phyloP scores from a whole-genome alignment of 1,284 basidiomycete genomes.

The Moesziomyces antarcticus region DNA sequence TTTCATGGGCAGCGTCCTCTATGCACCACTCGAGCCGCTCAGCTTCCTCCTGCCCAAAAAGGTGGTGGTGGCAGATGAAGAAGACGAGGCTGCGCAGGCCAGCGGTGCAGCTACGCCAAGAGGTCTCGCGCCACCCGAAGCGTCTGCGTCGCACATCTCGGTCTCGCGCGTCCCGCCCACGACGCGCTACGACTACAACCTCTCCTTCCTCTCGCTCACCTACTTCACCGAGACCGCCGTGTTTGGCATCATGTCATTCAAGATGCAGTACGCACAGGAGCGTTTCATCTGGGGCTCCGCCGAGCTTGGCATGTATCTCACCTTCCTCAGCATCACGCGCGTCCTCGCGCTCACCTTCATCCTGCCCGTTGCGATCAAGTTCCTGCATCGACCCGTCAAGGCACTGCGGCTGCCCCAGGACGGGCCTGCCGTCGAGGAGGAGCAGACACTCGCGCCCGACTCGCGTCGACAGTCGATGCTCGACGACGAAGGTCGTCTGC shows the following conservation, averaged over 20 bases:
- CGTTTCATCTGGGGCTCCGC: slow-evolving; percentile 61
- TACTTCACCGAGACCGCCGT: slow-evolving; percentile 59
- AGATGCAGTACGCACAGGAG: slow-evolving; percentile 62
- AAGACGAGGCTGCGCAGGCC: slow-evolving; percentile 13
- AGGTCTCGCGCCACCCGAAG: slow-evolving; percentile 29
- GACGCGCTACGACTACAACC: slow-evolving; percentile 56
- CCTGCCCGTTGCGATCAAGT: slow-evolving; percentile 60
- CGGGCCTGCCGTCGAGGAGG: slow-evolving; percentile 30
- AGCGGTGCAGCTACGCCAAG: slow-evolving; percentile 15
- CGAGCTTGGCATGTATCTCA: slow-evolving; percentile 61
- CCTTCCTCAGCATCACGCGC: slow-evolving; percentile 53
- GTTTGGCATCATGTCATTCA: slow-evolving; percentile 61
- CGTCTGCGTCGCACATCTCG: slow-evolving; percentile 57
- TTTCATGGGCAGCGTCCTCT: slow-evolving; percentile 42
- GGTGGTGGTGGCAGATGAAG: slow-evolving; percentile 22
- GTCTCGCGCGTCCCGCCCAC: slow-evolving; percentile 45
- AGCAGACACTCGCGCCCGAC: slow-evolving; percentile 26
- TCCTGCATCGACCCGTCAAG: slow-evolving; percentile 56
- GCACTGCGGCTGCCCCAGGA: slow-evolving; percentile 47
- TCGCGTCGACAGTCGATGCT: slow-evolving; percentile 33
- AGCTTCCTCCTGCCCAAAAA: slow-evolving; percentile 56
- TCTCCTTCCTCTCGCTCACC: slow-evolving; percentile 58
- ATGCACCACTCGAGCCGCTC: slow-evolving; percentile 52
- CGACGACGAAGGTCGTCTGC: slow-evolving; percentile 40
- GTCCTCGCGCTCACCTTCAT: slow-evolving; percentile 58